Evolutionary conservation across 495 filamentous ascomycete species (phyloP).

Genomic region (Bryoglossum gracile): DNA sequence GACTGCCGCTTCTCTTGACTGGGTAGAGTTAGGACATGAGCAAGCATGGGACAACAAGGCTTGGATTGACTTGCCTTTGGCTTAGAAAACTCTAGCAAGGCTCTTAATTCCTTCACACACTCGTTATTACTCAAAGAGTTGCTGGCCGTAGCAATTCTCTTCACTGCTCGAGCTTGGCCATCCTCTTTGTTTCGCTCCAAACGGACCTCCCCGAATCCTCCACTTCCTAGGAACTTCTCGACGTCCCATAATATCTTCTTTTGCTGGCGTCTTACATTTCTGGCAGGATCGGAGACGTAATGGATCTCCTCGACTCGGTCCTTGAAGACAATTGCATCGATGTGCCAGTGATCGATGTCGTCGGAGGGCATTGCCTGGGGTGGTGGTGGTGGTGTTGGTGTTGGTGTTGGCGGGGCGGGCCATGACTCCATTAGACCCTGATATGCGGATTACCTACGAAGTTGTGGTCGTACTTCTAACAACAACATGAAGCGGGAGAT

Average conservation of each 20-base stretch:
- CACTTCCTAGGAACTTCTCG: neutral
- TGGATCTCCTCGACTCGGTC: conserved; percentile 4
- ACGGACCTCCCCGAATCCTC: conserved; percentile 11
- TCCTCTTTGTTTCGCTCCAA: conserved; percentile 8
- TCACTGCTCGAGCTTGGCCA: conserved; percentile 3
- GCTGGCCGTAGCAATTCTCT: neutral
- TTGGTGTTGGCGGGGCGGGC: too few species aligned
- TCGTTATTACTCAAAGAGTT: neutral
- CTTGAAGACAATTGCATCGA: conserved; percentile 6
- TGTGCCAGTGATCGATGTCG: conserved; percentile 14
- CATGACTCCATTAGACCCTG: too few species aligned
- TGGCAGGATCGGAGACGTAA: conserved; percentile 4
- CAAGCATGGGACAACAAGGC: too few species aligned
- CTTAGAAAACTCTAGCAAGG: conserved; percentile 14
- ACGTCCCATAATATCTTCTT: conserved; percentile 5
- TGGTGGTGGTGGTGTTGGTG: too few species aligned
- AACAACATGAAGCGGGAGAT: too few species aligned
- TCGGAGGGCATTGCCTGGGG: conserved; percentile 3
- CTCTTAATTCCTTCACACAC: conserved; percentile 10
- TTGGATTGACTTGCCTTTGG: conserved; percentile 13
- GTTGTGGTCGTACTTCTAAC: too few species aligned
- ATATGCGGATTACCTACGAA: too few species aligned
- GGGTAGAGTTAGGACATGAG: neutral
- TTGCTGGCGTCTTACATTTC: conserved; percentile 2
- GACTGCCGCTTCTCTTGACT: neutral